Conservation (phyloP, 1,284 basidiomycete species). For the Anthracocystis walkeri region DNA sequence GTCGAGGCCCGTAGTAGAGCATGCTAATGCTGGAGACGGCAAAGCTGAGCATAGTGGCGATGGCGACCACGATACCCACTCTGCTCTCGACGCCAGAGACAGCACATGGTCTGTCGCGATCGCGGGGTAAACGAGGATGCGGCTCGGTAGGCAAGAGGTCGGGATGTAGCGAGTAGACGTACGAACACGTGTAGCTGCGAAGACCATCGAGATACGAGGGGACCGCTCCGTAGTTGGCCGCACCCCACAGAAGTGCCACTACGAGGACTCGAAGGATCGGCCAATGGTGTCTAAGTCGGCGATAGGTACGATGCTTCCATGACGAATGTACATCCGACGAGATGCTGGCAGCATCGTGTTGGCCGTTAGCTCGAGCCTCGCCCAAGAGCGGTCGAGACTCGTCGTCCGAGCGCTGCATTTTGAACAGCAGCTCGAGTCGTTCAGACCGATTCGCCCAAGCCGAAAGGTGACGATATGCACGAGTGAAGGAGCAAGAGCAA, state of each 20-base stretch:
- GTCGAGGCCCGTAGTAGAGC: constrained; percentile 48
- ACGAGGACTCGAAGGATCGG: constrained; percentile 35
- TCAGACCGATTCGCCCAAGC: too few relatives aligned
- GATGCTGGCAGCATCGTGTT: constrained; percentile 14
- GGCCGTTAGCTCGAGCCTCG: background rate
- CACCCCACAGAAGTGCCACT: constrained; percentile 36
- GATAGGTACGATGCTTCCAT: background rate
- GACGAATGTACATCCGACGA: constrained; percentile 3
- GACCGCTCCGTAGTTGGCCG: constrained; percentile 31
- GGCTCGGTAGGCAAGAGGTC: constrained; percentile 26
- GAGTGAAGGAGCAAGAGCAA: too few relatives aligned
- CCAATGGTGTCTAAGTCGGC: constrained; percentile 21
- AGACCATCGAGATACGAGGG: constrained; percentile 45
- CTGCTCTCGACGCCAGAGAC: constrained; percentile 47
- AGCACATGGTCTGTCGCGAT: constrained; percentile 44
- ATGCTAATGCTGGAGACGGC: constrained; percentile 45
- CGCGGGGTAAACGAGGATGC: constrained; percentile 30
- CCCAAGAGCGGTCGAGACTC: constrained; percentile 31
- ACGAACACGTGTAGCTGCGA: constrained; percentile 41
- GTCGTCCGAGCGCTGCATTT: constrained; percentile 29
- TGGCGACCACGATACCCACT: constrained; percentile 44
- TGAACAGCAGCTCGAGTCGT: too few relatives aligned
- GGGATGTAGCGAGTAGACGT: constrained; percentile 40
- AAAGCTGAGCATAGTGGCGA: constrained; percentile 42
- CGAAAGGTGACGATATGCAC: too few relatives aligned